Conservation (phyloP, 1,284 basidiomycete species). For the Termitomyces sp. region DNA sequence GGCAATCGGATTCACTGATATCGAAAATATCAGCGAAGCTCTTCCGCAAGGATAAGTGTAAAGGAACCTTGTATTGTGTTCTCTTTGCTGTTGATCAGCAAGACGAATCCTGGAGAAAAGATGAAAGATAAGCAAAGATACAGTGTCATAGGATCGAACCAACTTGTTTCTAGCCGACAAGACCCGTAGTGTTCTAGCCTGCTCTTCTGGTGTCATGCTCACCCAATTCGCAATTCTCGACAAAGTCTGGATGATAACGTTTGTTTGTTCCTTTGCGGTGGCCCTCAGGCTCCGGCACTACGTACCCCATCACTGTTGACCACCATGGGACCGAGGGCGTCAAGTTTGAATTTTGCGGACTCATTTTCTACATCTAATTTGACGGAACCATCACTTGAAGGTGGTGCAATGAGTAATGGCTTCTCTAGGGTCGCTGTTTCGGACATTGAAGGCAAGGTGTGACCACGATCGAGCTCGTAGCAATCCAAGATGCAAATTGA, state of each 20-base stretch:
- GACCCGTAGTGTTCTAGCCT: slow-evolving; percentile 41
- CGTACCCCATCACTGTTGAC: slow-evolving; percentile 53
- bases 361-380: slow-evolving; percentile 13
- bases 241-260: slow-evolving; percentile 9
- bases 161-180: slow-evolving; percentile 45
- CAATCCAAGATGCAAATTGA: not conserved
- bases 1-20: not conserved
- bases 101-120: not conserved
- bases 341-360: slow-evolving; percentile 33
- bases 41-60: not conserved
- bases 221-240: slow-evolving; percentile 47
- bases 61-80: not conserved
- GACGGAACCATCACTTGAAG: slow-evolving; percentile 10
- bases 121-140: not conserved
- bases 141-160: not conserved
- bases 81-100: not conserved
- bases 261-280: not conserved
- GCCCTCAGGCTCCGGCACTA: slow-evolving; percentile 2
- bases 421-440: slow-evolving; percentile 1
- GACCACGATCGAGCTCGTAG: too few species aligned
- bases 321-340: slow-evolving; percentile 50
- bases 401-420: slow-evolving; percentile 11
- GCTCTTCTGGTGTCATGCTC: slow-evolving; percentile 44
- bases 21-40: not conserved
- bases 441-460: slow-evolving; percentile 1